phyloP scores from a whole-genome alignment of 148 eudicot genomes.

The Selenicereus undatus region DNA sequence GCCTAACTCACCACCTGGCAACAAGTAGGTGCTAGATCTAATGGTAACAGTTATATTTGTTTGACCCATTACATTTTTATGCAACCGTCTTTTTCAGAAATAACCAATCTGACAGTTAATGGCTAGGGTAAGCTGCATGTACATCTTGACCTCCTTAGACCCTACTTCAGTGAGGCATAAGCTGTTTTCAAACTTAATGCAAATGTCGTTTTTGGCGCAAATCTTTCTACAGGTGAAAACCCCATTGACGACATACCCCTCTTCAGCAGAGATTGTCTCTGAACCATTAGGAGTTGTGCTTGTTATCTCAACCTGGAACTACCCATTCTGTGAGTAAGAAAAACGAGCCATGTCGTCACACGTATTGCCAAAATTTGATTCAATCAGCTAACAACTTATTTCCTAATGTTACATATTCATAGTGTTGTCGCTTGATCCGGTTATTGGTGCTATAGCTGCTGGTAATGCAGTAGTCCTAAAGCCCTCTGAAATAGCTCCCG shows the following conservation, averaged over 20 bases:
- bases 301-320: constrained; percentile 83
- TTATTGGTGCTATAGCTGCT: constrained; percentile 89
- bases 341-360: neutral
- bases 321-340: constrained; percentile 72
- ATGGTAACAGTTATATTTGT: no score
- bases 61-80: no score
- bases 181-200: neutral
- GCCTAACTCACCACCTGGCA: no score
- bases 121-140: neutral
- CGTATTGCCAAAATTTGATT: neutral
- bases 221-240: constrained; percentile 48
- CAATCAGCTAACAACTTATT: neutral
- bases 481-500: constrained; percentile 87
- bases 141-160: neutral
- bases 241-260: constrained; percentile 46
- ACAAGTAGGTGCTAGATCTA: no score
- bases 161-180: neutral
- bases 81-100: neutral
- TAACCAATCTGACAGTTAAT: neutral
- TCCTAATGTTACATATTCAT: constrained; percentile 1
- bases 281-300: constrained; percentile 71
- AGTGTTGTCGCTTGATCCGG: constrained; percentile 84
- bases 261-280: constrained; percentile 60
- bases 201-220: neutral
- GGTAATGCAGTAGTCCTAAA: constrained; percentile 88